phyloP scores from a whole-genome alignment of 208 protist genomes.

The Wallacemonas sp. region DNA sequence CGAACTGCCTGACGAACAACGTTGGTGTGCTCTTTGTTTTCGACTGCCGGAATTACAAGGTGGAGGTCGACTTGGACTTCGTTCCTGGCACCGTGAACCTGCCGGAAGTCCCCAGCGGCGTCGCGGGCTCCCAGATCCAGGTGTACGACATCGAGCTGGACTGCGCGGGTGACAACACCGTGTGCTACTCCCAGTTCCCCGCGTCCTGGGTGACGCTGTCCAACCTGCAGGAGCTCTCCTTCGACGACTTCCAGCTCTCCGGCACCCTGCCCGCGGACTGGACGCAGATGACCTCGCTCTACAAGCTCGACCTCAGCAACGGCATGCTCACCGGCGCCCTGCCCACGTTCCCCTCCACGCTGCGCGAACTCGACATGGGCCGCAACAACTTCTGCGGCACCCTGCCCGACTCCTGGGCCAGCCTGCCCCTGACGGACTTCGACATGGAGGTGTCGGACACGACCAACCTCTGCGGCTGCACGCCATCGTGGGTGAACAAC shows the following conservation, averaged over 20 bases:
- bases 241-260: background rate
- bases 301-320: background rate
- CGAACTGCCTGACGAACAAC: too few relatives aligned
- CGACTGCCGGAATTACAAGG: too few relatives aligned
- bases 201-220: conserved; percentile 1
- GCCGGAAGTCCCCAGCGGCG: background rate
- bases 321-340: background rate
- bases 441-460: background rate
- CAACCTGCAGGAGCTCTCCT: background rate
- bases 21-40: too few relatives aligned
- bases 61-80: too few relatives aligned
- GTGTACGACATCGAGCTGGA: background rate
- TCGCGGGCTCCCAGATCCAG: background rate
- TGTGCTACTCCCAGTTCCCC: too few relatives aligned
- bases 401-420: background rate
- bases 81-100: background rate
- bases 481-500: background rate
- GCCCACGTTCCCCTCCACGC: background rate
- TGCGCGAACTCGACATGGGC: background rate
- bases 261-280: background rate
- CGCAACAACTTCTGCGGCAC: conserved; percentile 2
- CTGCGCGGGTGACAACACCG: background rate
- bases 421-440: background rate
- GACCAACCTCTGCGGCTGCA: background rate
- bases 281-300: conserved; percentile 1